A percentile compares a stretch with the other conserved stretches of the same genome.
Conservation (phyloP, 2,329 filamentous ascomycete species). For the Neofusicoccum kwambonambiense region DNA sequence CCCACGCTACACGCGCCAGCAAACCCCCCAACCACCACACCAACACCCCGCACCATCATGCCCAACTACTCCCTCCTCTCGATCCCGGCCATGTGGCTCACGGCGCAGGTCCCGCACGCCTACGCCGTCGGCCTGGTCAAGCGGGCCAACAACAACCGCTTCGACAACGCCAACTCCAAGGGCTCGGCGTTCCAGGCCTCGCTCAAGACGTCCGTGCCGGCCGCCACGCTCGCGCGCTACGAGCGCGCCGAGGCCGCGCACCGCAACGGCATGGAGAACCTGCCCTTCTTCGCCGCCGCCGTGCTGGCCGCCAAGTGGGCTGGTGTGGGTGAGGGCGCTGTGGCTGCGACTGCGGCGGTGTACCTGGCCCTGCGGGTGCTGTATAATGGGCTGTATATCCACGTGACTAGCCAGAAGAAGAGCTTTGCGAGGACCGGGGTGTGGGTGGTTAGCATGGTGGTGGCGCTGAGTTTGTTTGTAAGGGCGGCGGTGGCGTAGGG, state of each 20-base stretch:
- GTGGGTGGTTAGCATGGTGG: conserved; percentile 20
- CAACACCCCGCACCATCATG: conserved; percentile 10
- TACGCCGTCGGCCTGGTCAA: conserved; percentile 39
- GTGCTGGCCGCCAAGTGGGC: conserved; percentile 46
- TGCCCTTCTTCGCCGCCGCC: conserved; percentile 46
- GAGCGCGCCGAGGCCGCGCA: conserved; percentile 48
- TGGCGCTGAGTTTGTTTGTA: conserved; percentile 24
- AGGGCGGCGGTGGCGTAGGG: conserved; percentile 22
- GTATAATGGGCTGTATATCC: conserved; percentile 28
- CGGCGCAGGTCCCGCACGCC: conserved; percentile 42
- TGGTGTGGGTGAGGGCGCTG: conserved; percentile 25
- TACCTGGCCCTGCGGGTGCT: conserved; percentile 25
- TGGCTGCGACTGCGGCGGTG: background rate
- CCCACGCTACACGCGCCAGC: background rate
- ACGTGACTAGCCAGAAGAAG: conserved; percentile 21
- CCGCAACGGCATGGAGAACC: conserved; percentile 47
- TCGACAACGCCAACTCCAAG: conserved; percentile 47
- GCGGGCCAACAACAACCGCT: conserved; percentile 33
- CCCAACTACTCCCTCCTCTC: conserved; percentile 43
- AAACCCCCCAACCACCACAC: background rate
- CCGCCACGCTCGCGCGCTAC: conserved; percentile 39
- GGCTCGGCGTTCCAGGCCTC: conserved; percentile 31
- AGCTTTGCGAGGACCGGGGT: conserved; percentile 23
- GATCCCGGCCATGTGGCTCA: conserved; percentile 45
- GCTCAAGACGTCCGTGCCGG: conserved; percentile 38